Conservation (phyloP, 768 basidiomycete genomes). For the Rhodotorula sphaerocarpa region DNA sequence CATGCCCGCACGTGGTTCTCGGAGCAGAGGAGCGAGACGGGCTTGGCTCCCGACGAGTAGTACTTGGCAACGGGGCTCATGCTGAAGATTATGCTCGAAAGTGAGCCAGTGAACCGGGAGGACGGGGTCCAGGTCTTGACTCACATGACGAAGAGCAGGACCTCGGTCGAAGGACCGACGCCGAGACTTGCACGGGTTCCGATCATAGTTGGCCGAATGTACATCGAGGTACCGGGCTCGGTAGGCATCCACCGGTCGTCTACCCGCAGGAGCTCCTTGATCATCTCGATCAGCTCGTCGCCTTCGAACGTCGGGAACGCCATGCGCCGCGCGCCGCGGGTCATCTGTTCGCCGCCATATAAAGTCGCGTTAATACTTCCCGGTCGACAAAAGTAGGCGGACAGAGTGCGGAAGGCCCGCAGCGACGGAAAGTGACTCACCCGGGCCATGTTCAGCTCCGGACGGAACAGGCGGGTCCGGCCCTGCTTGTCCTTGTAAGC, state of each 20-base stretch:
- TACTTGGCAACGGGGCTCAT: slow-evolving; percentile 56
- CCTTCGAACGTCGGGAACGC: slow-evolving; percentile 58
- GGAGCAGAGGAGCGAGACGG: slow-evolving; percentile 55
- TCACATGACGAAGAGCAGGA: slow-evolving; percentile 76
- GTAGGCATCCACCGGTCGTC: slow-evolving; percentile 87
- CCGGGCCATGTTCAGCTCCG: slow-evolving; percentile 49
- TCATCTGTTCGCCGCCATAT: slow-evolving; percentile 61
- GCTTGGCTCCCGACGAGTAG: slow-evolving; percentile 49
- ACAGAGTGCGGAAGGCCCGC: not conserved
- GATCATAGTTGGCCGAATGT: slow-evolving; percentile 66
- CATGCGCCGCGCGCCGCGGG: slow-evolving; percentile 60
- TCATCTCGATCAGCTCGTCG: slow-evolving; percentile 62
- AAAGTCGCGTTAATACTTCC: slow-evolving; percentile 45
- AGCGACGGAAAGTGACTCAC: no score
- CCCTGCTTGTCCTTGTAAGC: slow-evolving; percentile 62
- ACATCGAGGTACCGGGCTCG: slow-evolving; percentile 72
- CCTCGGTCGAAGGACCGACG: slow-evolving; percentile 66
- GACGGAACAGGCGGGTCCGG: slow-evolving; percentile 74
- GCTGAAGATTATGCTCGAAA: slow-evolving; percentile 3
- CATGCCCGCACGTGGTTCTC: slow-evolving; percentile 73
- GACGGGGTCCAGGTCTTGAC: no score
- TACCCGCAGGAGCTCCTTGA: slow-evolving; percentile 74
- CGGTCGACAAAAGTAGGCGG: no score
- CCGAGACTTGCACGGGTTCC: slow-evolving; percentile 48
- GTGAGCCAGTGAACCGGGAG: not conserved